A percentile compares a stretch with the other conserved stretches of the same genome.
Conservation (phyloP, 495 filamentous ascomycete species). For the Cryomyces minteri region DNA sequence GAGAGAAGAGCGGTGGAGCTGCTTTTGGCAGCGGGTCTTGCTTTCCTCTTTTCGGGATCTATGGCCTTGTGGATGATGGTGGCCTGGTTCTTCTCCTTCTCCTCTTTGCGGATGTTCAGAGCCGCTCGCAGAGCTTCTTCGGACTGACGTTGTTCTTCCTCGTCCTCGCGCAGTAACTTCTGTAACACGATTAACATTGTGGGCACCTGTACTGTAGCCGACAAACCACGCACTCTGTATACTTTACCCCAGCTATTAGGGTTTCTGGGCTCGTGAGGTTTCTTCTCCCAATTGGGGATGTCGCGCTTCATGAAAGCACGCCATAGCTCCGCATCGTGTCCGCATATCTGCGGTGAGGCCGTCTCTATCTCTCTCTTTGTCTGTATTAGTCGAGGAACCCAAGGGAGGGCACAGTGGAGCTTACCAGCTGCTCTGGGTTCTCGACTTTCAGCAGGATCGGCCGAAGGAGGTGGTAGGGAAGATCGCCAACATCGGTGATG, state of each 20-base stretch:
- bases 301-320: conserved; percentile 47
- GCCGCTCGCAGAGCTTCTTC: not conserved
- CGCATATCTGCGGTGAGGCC: conserved; percentile 43
- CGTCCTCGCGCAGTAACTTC: not conserved
- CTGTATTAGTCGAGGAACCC: not conserved
- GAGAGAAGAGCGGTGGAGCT: not conserved
- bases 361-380: conserved; percentile 37
- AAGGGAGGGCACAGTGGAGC: conserved; percentile 1
- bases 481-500: conserved; percentile 43
- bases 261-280: conserved; percentile 35
- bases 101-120: not conserved
- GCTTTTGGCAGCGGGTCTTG: not conserved
- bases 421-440: conserved; percentile 46
- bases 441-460: conserved; percentile 43
- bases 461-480: conserved; percentile 40
- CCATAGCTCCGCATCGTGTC: conserved; percentile 47
- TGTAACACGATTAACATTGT: too few relatives aligned
- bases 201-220: too few relatives aligned
- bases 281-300: conserved; percentile 39
- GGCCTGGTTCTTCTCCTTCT: not conserved
- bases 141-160: not conserved
- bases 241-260: conserved; percentile 43
- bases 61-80: not conserved
- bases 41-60: not conserved
- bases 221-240: conserved; percentile 20